Base-by-base conservation (phyloP, 106 monocot species). In the Triglochin maritima region DNA sequence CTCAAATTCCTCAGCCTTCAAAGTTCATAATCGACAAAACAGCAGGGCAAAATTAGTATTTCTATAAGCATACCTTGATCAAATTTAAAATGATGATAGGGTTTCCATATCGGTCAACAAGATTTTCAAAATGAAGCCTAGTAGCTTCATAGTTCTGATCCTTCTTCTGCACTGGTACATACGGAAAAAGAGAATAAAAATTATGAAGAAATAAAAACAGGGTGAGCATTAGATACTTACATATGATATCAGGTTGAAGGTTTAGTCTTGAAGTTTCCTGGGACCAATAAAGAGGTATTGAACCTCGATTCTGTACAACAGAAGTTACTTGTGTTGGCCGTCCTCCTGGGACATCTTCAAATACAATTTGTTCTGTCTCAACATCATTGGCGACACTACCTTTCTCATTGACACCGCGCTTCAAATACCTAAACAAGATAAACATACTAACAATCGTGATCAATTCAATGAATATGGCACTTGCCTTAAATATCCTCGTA, bases 321-420 rank as follows among this genome's bases (percentile, higher is more conserved):
- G 98, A 99, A 81, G 79, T 82, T 75, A 92, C 82, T 15, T 91
- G 86, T 45, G 71, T 71, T 13, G 98, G 86, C 67, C 46, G 50
- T 48, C 62, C 84, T 54, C 63, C 80, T 66, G 80, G 68, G 70
- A 67, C 70, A 42, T 84, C 82, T 72, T 86, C 86, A 81, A 70
- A 88, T 4, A 92, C 86, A 71, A 99, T 92, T 60, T 99, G 98
- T 62, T 99, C 98, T 17, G 86, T 99, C 76, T 99, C 98, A 59
- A 99, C 98, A 79, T 99, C 98, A 82, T 99, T 99, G 56, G 98
- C 98, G 15, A 99, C 98, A 62, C 86, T 84, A n/a, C 98, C 98
- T 13, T 79, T 84, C 62, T 84, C 84, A 76, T 92, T 99, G 65
- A 99, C 86, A 44, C 98, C 98, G 44, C 98, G 87, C 71, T 88